Percentiles rank a stretch among this genome's conserved stretches.
Evolutionary conservation across 352 stramenopile genomes (phyloP).

Genomic region (Phytopythium chamaehyphon): DNA sequence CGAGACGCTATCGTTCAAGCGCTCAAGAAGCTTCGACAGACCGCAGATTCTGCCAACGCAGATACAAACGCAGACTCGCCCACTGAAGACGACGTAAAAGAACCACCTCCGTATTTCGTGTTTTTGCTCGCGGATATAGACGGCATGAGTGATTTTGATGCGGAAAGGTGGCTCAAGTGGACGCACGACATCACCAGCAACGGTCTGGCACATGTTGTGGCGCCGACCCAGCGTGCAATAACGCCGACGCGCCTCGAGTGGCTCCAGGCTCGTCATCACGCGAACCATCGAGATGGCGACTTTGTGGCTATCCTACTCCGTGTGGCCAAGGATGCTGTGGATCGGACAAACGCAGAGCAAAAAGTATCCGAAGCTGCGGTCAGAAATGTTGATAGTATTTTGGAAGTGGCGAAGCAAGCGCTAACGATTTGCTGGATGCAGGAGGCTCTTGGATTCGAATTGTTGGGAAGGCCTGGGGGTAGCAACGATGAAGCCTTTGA

Average conservation of each 20-base stretch:
- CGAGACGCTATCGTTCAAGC: conserved; percentile 10
- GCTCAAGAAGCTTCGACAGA: conserved; percentile 4
- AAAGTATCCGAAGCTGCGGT: conserved; percentile 47
- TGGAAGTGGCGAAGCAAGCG: background rate
- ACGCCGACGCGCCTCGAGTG: conserved; percentile 40
- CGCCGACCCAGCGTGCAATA: conserved; percentile 34
- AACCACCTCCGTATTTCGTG: conserved; percentile 19
- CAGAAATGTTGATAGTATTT: background rate
- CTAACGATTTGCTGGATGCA: conserved; percentile 6
- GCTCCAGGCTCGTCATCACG: conserved; percentile 31
- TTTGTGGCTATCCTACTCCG: conserved; percentile 69
- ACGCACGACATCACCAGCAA: conserved; percentile 36
- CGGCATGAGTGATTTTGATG: conserved; percentile 23
- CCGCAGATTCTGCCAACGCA: background rate
- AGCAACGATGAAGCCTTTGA: conserved; percentile 5
- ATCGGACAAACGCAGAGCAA: conserved; percentile 35
- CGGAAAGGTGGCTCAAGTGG: conserved; percentile 43
- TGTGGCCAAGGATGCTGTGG: conserved; percentile 38
- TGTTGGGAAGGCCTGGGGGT: conserved; percentile 5
- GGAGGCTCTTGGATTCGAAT: conserved; percentile 13
- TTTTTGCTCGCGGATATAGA: conserved; percentile 66
- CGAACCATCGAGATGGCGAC: conserved; percentile 12
- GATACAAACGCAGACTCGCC: background rate
- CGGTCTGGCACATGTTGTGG: conserved; percentile 52
- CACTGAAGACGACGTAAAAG: background rate